These are phyloP conservation scores for Chrysoporthe puriensis DNA, from an alignment of 2,329 filamentous ascomycete species.

Conservation along the genomic window DNA sequence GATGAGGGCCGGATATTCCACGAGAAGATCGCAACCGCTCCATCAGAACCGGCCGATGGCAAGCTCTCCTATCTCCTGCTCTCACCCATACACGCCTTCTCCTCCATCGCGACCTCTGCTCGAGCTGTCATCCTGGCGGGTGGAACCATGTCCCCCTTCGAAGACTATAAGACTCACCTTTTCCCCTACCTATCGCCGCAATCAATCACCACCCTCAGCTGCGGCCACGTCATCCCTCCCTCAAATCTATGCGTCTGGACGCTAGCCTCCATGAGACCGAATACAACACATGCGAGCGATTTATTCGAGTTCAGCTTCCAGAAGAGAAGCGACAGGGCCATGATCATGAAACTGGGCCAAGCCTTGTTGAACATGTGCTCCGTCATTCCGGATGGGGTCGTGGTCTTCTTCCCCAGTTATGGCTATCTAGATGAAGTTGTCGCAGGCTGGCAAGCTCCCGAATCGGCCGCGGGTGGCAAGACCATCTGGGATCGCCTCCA, in stretches of 20 bases:
- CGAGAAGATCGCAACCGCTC: conserved; percentile 45
- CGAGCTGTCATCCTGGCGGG: conserved; percentile 88
- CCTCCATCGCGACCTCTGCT: conserved; percentile 81
- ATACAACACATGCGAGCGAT: conserved; percentile 41
- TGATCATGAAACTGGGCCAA: conserved; percentile 75
- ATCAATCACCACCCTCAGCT: conserved; percentile 81
- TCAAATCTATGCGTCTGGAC: conserved; percentile 81
- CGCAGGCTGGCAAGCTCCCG: conserved; percentile 57
- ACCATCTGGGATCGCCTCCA: conserved; percentile 63
- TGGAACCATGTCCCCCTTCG: conserved; percentile 96
- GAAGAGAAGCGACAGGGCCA: conserved; percentile 68
- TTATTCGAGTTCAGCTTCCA: conserved; percentile 87
- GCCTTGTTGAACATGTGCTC: conserved; percentile 73
- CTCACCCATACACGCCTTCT: conserved; percentile 89
- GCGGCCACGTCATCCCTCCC: conserved; percentile 88
- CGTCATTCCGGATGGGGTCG: conserved; percentile 82
- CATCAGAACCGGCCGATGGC: conserved; percentile 48
- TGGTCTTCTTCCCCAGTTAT: conserved; percentile 96
- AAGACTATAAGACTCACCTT: conserved; percentile 84
- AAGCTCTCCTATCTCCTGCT: conserved; percentile 83
- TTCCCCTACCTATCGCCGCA: conserved; percentile 72
- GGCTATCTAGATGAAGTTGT: conserved; percentile 81
- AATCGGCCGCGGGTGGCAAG: conserved; percentile 35
- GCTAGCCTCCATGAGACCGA: conserved; percentile 53
- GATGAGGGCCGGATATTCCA: conserved; percentile 70